A percentile compares a stretch with the other conserved stretches of the same genome.
Conservation (phyloP, 768 basidiomycete species). For the Russula compacta region DNA sequence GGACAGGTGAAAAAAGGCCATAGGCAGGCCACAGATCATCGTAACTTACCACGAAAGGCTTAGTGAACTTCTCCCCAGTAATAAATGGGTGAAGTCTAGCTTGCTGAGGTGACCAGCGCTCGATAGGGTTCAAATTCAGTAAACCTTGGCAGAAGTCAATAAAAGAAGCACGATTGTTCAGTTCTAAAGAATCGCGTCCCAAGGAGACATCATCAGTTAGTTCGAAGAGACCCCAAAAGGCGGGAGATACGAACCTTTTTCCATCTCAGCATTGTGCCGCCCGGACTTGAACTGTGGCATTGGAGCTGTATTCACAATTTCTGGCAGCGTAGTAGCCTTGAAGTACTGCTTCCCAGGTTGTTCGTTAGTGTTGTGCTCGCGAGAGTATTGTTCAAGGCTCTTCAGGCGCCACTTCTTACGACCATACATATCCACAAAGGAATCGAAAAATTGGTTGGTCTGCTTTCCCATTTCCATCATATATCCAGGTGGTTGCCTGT, state of each 20-base stretch:
- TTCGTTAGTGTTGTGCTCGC: constrained; percentile 91
- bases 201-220: not conserved
- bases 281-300: constrained; percentile 75
- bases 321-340: constrained; percentile 85
- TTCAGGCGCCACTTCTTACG: constrained; percentile 85
- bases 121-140: constrained; percentile 87
- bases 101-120: constrained; percentile 96
- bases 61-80: constrained; percentile 91
- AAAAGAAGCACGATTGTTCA: constrained; percentile 89
- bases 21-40: not conserved
- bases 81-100: constrained; percentile 95
- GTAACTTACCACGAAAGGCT: constrained; percentile 66
- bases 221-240: not conserved
- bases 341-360: constrained; percentile 99
- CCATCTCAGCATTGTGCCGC: constrained; percentile 65
- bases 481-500: constrained; percentile 78
- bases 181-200: constrained; percentile 42
- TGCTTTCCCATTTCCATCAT: constrained; percentile 98
- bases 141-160: constrained; percentile 97
- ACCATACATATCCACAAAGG: constrained; percentile 59
- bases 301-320: constrained; percentile 95
- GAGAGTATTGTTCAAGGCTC: constrained; percentile 87
- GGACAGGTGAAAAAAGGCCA: not conserved
- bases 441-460: constrained; percentile 86
- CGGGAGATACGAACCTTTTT: constrained; percentile 55